These are phyloP conservation scores for Selenicereus undatus DNA, from an alignment of 148 eudicot species.

Conservation along the genomic window DNA sequence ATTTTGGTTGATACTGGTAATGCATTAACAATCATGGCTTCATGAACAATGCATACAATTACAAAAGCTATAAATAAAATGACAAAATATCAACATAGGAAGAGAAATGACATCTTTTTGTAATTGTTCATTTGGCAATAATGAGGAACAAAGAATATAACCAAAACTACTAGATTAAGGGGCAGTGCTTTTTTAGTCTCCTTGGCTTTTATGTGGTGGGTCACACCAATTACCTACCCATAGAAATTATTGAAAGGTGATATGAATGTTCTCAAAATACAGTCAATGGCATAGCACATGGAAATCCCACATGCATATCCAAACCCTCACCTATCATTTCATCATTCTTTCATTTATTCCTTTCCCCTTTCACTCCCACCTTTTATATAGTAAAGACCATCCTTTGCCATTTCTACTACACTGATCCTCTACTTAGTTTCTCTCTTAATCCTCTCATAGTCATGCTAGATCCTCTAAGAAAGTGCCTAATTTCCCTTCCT, in stretches of 20 bases:
- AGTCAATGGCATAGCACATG: conserved; percentile 33
- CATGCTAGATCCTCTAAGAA: conserved; percentile 24
- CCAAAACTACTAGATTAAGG: conserved; percentile 17
- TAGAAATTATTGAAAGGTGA: conserved; percentile 13
- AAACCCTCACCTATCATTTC: neutral
- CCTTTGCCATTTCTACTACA: no score
- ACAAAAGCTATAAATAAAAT: neutral
- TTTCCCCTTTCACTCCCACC: neutral
- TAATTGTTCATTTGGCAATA: conserved; percentile 10
- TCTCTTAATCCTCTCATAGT: neutral
- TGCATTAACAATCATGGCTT: conserved; percentile 2
- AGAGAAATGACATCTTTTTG: neutral
- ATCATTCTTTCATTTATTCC: neutral
- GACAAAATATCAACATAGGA: neutral
- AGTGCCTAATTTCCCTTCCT: conserved; percentile 28
- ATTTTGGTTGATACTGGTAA: neutral
- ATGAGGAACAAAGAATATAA: conserved; percentile 21
- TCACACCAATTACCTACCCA: conserved; percentile 2
- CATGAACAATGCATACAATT: neutral
- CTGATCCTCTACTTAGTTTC: neutral
- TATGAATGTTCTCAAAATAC: conserved; percentile 1
- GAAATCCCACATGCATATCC: conserved; percentile 31
- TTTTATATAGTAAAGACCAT: no score
- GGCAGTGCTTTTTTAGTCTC: neutral
- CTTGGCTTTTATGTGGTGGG: conserved; percentile 23